A percentile compares a stretch with the other conserved stretches of the same genome.
phyloP scores from a whole-genome alignment of 2,329 filamentous ascomycete genomes.

The Alternaria metachromatica region DNA sequence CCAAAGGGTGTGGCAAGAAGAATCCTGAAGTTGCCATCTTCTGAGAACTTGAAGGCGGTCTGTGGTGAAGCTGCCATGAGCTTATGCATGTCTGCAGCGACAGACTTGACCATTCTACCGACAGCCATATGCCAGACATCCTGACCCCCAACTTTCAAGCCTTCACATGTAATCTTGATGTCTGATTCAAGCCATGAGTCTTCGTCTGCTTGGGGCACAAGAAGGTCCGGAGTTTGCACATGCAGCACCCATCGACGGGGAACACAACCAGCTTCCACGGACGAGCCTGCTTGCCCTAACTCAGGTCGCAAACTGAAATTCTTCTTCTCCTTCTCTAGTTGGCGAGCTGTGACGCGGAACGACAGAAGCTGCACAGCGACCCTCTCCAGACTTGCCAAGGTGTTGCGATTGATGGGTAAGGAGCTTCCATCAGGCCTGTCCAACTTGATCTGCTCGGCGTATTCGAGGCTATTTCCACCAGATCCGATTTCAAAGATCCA shows the following conservation, averaged over 20 bases:
- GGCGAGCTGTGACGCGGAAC: conserved; percentile 35
- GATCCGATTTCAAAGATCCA: conserved; percentile 44
- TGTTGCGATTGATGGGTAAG: conserved; percentile 32
- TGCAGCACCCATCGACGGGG: conserved; percentile 39
- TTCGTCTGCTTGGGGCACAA: conserved; percentile 27
- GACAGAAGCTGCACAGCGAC: conserved; percentile 48
- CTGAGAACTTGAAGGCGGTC: conserved; percentile 68
- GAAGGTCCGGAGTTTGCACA: conserved; percentile 37
- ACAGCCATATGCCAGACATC: conserved; percentile 51
- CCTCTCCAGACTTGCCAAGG: conserved; percentile 46
- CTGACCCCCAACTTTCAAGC: conserved; percentile 33
- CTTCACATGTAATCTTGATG: conserved; percentile 42
- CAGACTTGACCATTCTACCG: conserved; percentile 47
- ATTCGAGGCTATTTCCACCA: conserved; percentile 29
- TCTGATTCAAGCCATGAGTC: conserved; percentile 37
- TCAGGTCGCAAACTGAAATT: conserved; percentile 27
- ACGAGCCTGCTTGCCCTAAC: conserved; percentile 16
- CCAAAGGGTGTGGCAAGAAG: conserved; percentile 66
- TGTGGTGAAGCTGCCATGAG: conserved; percentile 58
- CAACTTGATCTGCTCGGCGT: conserved; percentile 39
- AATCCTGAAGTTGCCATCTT: conserved; percentile 68
- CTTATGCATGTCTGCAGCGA: conserved; percentile 45
- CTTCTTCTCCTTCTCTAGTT: conserved; percentile 33
- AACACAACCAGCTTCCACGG: conserved; percentile 7
- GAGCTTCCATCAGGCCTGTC: conserved; percentile 26